These are phyloP conservation scores for Lentinula sp. DNA, from an alignment of 768 basidiomycete species.

Conservation along the genomic window DNA sequence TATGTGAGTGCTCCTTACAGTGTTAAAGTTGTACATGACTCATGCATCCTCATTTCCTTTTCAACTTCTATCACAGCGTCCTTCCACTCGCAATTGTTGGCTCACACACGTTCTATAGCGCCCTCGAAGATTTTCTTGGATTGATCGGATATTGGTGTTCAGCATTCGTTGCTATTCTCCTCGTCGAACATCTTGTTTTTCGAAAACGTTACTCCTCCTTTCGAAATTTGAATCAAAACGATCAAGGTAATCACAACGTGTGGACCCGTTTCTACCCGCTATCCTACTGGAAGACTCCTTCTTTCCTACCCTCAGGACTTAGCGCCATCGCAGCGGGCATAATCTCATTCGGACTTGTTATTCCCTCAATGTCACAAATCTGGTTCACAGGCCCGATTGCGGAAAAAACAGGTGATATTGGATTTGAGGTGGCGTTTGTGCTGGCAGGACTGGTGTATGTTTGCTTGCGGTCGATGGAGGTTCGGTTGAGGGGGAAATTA, in stretches of 20 bases:
- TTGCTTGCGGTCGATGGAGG: slow-evolving; percentile 47
- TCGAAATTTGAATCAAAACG: background rate
- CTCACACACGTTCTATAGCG: slow-evolving; percentile 61
- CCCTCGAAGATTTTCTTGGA: slow-evolving; percentile 72
- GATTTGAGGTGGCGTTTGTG: slow-evolving; percentile 70
- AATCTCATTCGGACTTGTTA: slow-evolving; percentile 48
- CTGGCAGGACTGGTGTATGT: slow-evolving; percentile 49
- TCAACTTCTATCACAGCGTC: slow-evolving; percentile 33
- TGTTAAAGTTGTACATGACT: too few relatives aligned
- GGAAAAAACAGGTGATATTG: slow-evolving; percentile 64
- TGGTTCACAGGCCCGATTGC: slow-evolving; percentile 80
- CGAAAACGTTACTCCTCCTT: slow-evolving; percentile 40
- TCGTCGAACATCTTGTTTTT: slow-evolving; percentile 67
- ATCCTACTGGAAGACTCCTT: slow-evolving; percentile 49
- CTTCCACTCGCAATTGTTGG: slow-evolving; percentile 74
- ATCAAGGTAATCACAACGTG: background rate
- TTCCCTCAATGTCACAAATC: slow-evolving; percentile 69
- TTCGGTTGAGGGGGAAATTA: slow-evolving; percentile 18
- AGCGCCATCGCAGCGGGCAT: slow-evolving; percentile 54
- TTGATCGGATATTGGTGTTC: slow-evolving; percentile 65
- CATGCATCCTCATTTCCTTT: background rate
- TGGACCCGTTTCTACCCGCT: slow-evolving; percentile 37
- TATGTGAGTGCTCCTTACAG: slow-evolving; percentile 38
- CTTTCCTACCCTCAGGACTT: slow-evolving; percentile 56
- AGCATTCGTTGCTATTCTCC: slow-evolving; percentile 56